A percentile compares a stretch with the other conserved stretches of the same genome.
phyloP scores from a whole-genome alignment of 768 basidiomycete genomes.

The Gautieria morchelliformis region DNA sequence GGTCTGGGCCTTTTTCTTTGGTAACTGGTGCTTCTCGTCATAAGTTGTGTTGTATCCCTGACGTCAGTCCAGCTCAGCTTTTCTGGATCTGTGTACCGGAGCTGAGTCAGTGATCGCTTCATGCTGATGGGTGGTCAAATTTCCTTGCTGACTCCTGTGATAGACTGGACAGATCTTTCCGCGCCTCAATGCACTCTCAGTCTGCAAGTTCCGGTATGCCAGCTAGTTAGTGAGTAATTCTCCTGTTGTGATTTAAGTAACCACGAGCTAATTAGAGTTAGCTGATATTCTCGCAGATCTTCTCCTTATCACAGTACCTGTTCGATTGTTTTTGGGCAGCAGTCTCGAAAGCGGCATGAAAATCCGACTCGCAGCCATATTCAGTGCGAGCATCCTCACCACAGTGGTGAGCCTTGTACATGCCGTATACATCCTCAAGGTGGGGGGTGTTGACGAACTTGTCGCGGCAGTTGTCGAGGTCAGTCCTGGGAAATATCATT shows the following conservation, averaged over 20 bases:
- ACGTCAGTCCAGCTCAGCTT: constrained; percentile 26
- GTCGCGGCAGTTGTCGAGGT: constrained; percentile 35
- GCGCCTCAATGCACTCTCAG: constrained; percentile 35
- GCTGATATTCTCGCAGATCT: constrained; percentile 39
- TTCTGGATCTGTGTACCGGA: constrained; percentile 32
- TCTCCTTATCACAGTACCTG: constrained; percentile 35
- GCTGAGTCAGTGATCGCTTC: no score
- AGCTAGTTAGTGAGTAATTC: constrained; percentile 37
- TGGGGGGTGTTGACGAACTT: constrained; percentile 4
- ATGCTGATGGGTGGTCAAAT: no score
- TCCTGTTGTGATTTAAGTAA: not conserved
- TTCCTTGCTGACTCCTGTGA: no score
- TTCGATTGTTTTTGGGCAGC: constrained; percentile 35
- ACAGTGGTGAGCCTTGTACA: constrained; percentile 37
- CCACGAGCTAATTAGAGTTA: constrained; percentile 11
- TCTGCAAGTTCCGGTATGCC: constrained; percentile 39
- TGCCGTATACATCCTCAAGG: constrained; percentile 29
- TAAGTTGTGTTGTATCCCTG: no score
- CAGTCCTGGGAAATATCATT: not conserved
- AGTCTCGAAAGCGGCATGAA: constrained; percentile 25
- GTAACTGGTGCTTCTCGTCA: no score
- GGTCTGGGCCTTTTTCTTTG: constrained; percentile 19
- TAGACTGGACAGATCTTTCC: constrained; percentile 27
- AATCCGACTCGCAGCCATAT: constrained; percentile 38
- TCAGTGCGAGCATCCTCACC: constrained; percentile 45